Base-by-base conservation (phyloP, 1,139 yeast genomes). In the Taphrina confusa region DNA sequence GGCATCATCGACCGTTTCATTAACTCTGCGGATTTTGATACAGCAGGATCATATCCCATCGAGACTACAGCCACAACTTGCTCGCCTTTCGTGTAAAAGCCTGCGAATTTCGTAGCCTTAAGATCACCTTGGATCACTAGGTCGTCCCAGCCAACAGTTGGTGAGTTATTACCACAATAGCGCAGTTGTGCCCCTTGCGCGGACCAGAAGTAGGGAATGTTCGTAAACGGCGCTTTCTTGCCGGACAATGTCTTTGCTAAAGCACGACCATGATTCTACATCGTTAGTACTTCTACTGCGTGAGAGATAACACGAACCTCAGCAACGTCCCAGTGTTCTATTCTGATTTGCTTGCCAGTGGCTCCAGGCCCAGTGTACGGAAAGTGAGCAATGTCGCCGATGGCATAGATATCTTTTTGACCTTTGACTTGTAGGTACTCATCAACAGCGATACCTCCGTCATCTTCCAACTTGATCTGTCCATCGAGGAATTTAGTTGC, bases 311-410 rank as follows among this genome's bases (percentile, higher is more conserved):
- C 11, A 8, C 33, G 6, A 18, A 37, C 42, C 25, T 37, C 42
- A 31, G 62, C 64, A 9, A 62, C 64, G 39, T 60, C 57, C 64
- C 64, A 62, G 46, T 62, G 64, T 36, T 62, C 64, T 25, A 62
- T 62, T 9, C 64, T 57, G 46, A 55, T 60, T 22, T 23, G 57
- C 23, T 40, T 46, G 39, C 61, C 60, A 27, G 56, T 51, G 12
- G 57, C 59, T n/a, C 57, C 54, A 14, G 62, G 63, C 14, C 62
- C 62, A 20, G 61, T 51, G 34, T 49, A 62, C 4, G 64, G 64
- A 34, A 51, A 60, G n/a, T 56, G 61, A 25, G 64, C 64, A 30
- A 62, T 62, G 46, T 62, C 64, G 12, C 64, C 64, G 16, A 60
- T 57, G 40, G 64, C 64, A 45, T 55, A 62, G 34, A 62, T 60